phyloP scores from a whole-genome alignment of 83 land plant genomes.

The Diphasiastrum complanatum region DNA sequence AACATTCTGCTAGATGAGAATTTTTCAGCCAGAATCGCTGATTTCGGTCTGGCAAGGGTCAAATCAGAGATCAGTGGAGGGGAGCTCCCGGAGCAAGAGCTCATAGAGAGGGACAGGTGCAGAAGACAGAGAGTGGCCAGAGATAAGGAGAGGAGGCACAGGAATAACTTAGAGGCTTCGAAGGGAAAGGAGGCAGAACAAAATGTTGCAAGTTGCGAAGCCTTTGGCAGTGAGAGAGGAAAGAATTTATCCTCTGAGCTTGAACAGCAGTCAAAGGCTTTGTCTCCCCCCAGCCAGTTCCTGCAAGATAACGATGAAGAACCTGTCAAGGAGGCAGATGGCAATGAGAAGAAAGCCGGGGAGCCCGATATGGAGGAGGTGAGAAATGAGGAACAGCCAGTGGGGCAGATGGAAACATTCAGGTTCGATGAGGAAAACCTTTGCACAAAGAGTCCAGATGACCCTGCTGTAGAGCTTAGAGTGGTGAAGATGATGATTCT shows the following conservation, averaged over 20 bases:
- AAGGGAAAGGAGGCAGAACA: constrained; percentile 16
- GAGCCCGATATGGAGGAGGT: no score
- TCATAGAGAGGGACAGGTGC: constrained; percentile 22
- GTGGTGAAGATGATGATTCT: constrained; percentile 18
- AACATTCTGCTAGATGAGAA: constrained; percentile 60
- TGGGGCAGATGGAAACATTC: not conserved
- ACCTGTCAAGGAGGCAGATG: no score
- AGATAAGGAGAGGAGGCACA: constrained; percentile 15
- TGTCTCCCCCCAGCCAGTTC: no score
- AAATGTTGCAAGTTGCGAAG: no score
- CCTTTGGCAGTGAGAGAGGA: no score
- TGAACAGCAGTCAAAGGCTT: no score
- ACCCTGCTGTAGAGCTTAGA: not conserved
- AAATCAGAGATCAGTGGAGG: constrained; percentile 32
- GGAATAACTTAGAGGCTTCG: constrained; percentile 11
- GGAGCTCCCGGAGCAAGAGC: constrained; percentile 16
- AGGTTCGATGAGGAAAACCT: not conserved
- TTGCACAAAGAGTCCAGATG: constrained; percentile 7
- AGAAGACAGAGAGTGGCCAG: constrained; percentile 22
- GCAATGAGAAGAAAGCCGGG: no score
- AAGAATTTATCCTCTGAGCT: no score
- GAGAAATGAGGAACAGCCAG: not conserved
- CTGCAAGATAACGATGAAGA: no score
- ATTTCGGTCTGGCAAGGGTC: constrained; percentile 75
- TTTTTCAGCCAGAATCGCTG: constrained; percentile 65